phyloP scores from a whole-genome alignment of 306 rosid genomes.

The barrel medic (Medicago truncatula) region DNA sequence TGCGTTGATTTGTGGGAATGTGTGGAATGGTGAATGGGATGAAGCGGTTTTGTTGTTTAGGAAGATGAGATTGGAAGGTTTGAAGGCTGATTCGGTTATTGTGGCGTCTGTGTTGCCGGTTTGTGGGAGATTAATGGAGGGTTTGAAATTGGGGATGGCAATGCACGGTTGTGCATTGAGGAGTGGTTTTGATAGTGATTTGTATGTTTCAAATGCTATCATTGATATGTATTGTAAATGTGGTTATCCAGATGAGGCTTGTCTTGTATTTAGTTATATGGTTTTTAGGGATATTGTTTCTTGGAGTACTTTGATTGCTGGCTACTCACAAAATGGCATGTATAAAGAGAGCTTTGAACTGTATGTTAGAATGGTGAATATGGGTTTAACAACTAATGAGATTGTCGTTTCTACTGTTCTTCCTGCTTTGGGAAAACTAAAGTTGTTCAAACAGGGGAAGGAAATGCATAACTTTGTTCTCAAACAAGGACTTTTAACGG shows the following conservation, averaged over 20 bases:
- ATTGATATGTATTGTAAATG: slow-evolving; percentile 59
- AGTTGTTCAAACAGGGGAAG: slow-evolving; percentile 52
- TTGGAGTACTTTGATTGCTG: slow-evolving; percentile 54
- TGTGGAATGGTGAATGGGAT: slow-evolving; percentile 46
- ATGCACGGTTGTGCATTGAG: slow-evolving; percentile 53
- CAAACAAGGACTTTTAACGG: slow-evolving; percentile 42
- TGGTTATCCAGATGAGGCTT: slow-evolving; percentile 45
- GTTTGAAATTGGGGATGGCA: slow-evolving; percentile 49
- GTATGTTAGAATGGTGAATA: slow-evolving; percentile 44
- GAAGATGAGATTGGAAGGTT: slow-evolving; percentile 47
- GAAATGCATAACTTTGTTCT: slow-evolving; percentile 51
- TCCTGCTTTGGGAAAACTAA: slow-evolving; percentile 54
- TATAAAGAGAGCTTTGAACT: slow-evolving; percentile 43
- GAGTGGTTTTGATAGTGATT: slow-evolving; percentile 50
- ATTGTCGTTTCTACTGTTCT: slow-evolving; percentile 45
- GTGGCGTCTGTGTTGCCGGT: slow-evolving; percentile 46
- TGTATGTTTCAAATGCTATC: slow-evolving; percentile 53
- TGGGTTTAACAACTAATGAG: slow-evolving; percentile 47
- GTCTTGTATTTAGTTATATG: slow-evolving; percentile 41
- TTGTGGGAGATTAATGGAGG: slow-evolving; percentile 50
- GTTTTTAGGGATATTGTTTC: slow-evolving; percentile 48
- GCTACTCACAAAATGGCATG: slow-evolving; percentile 51
- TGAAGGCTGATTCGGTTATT: slow-evolving; percentile 50
- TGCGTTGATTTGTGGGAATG: slow-evolving; percentile 50
- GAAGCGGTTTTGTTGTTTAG: slow-evolving; percentile 48